Base-by-base conservation (phyloP, 768 basidiomycete species). In the Pleurotus ostreatus region DNA sequence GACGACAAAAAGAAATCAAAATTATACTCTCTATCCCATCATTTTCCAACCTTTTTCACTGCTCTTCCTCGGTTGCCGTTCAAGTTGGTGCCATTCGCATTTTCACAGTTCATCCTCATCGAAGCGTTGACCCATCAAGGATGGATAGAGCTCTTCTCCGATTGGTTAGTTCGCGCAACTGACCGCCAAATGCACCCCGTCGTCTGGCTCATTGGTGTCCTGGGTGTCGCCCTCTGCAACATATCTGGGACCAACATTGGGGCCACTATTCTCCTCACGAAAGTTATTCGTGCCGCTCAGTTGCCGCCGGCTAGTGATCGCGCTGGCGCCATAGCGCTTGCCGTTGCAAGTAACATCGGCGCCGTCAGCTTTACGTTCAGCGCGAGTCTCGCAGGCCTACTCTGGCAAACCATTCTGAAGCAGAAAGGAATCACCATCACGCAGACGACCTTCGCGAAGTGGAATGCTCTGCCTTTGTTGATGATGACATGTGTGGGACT, bases 61-160 rank as follows among this genome's bases (percentile, higher is more conserved):
- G 81, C 84, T 18, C 71, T 86, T 18, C 78, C 83, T 0, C 81
- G 86, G 16, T 76, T 95, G 0, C 95, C 94, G 0, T 84, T 94
- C 57, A 79, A 84, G 11, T 82, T 97, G 5, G 74, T 97, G 13
- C 92, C 92, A 0, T 98, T 98, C 65, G 91, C 94, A 0, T 94
- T 98, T 66, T 86, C 89, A 0, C 93, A 95, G 70, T 98, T 98
- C 73, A 92, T 98, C 61, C 82, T 98, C 56, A 92, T 96, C 57
- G 89, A 95, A 65, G 89, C 80, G 0, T 79, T 98, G 5, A 78
- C 84, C 11, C 78, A 84, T 59, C 84, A 87, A 57, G 93, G 93
- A 23, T 98, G 95, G 94, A 92, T 96, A 7, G 77, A 83, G 11
- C 77, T 94, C 20, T 96, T 95, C 65, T 87, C 84, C 0, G 61